phyloP scores from a whole-genome alignment of 805 yeast genomes.

The Wickerhamomyces tratensis region DNA sequence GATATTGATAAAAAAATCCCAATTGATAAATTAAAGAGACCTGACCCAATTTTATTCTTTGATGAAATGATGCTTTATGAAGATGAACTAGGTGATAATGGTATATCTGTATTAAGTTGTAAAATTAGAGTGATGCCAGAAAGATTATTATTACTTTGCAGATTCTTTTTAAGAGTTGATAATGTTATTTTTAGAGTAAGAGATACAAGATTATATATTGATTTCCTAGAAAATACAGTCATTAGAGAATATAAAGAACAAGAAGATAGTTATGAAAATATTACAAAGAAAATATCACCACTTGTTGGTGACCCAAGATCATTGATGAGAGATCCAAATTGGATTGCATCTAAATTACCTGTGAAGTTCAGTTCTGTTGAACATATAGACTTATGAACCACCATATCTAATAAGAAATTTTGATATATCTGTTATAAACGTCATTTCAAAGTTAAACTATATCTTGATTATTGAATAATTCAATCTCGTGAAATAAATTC shows the following conservation, averaged over 20 bases:
- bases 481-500: no score
- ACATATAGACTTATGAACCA: slow-evolving; percentile 1
- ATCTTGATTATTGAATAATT: no score
- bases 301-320: slow-evolving; percentile 58
- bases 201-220: slow-evolving; percentile 80
- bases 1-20: slow-evolving; percentile 44
- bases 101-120: slow-evolving; percentile 66
- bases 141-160: slow-evolving; percentile 59
- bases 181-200: slow-evolving; percentile 75
- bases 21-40: slow-evolving; percentile 51
- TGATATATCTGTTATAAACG: slow-evolving; percentile 6
- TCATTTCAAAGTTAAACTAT: no score
- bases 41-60: slow-evolving; percentile 81
- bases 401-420: no score
- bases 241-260: slow-evolving; percentile 72
- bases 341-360: slow-evolving; percentile 66
- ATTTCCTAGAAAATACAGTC: slow-evolving; percentile 52
- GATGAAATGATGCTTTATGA: slow-evolving; percentile 87
- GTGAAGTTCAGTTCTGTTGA: slow-evolving; percentile 20
- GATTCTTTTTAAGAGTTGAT: slow-evolving; percentile 85
- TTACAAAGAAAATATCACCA: slow-evolving; percentile 33
- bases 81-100: slow-evolving; percentile 96
- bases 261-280: slow-evolving; percentile 42
- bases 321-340: slow-evolving; percentile 69
- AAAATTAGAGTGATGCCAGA: slow-evolving; percentile 87